Conservation (phyloP, 2,329 filamentous ascomycete species). For the Aureobasidium sp. region DNA sequence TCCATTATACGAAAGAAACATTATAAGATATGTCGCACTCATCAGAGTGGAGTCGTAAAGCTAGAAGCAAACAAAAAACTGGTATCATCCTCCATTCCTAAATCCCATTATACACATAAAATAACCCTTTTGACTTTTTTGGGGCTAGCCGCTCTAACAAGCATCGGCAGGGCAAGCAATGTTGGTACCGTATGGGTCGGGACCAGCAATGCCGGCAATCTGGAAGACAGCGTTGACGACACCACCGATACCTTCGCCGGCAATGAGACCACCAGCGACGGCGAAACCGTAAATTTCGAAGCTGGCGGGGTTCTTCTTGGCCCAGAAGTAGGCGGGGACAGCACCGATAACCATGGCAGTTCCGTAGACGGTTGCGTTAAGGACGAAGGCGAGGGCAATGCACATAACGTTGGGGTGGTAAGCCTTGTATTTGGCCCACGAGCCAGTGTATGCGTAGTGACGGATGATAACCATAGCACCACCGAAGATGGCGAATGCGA, state of each 20-base stretch:
- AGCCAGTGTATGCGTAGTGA: conserved; percentile 61
- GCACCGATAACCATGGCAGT: conserved; percentile 67
- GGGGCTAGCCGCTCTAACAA: conserved; percentile 28
- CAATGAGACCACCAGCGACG: conserved; percentile 66
- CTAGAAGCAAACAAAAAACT: neutral
- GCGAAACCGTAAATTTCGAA: conserved; percentile 69
- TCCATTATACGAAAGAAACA: neutral
- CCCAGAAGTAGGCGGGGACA: conserved; percentile 59
- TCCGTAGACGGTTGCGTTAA: conserved; percentile 63
- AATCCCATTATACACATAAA: neutral
- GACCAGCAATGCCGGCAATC: conserved; percentile 47
- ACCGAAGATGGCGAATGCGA: conserved; percentile 60
- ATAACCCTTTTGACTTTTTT: neutral
- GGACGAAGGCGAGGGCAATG: conserved; percentile 64
- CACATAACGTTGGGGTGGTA: conserved; percentile 71
- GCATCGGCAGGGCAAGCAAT: conserved; percentile 45
- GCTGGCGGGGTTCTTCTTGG: conserved; percentile 54
- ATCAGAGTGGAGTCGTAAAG: neutral
- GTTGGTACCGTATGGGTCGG: conserved; percentile 43
- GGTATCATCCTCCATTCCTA: neutral
- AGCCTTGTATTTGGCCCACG: conserved; percentile 58
- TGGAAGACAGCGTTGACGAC: conserved; percentile 65
- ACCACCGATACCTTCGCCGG: conserved; percentile 69
- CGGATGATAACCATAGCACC: conserved; percentile 59
- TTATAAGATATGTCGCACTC: neutral